Percentiles rank a stretch among this genome's conserved stretches.
phyloP scores from a whole-genome alignment of 345 rosid species.

The Citrus medica region DNA sequence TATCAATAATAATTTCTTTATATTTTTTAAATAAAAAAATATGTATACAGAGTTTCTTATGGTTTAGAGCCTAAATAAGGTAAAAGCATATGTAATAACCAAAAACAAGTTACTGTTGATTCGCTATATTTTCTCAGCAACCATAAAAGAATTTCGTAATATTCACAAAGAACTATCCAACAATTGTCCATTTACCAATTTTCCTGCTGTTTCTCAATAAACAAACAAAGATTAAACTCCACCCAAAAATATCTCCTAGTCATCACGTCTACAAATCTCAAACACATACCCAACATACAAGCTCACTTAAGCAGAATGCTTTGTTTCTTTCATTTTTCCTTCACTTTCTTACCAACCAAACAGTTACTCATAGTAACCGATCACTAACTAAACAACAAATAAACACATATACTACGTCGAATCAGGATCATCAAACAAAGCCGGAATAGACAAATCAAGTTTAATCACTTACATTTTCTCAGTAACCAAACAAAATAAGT shows the following conservation, averaged over 20 bases:
- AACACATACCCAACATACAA: neutral
- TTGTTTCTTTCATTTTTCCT: neutral
- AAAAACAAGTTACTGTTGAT: neutral
- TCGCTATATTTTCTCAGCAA: conserved; percentile 11
- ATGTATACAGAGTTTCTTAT: too few species aligned
- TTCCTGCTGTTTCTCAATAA: neutral
- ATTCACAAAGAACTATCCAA: neutral
- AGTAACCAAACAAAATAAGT: conserved; percentile 16
- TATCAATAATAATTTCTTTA: neutral
- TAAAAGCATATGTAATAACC: neutral
- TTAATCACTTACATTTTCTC: conserved; percentile 12
- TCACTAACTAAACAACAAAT: neutral
- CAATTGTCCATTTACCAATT: neutral
- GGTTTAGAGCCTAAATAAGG: neutral
- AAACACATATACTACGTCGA: neutral
- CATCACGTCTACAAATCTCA: neutral
- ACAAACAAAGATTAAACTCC: neutral
- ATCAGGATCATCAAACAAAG: neutral
- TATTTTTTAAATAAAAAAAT: too few species aligned
- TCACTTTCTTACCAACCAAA: neutral
- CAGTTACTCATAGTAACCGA: neutral
- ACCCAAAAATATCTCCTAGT: neutral
- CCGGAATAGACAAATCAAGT: neutral
- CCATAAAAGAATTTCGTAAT: neutral
- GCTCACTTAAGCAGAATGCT: neutral